Base-by-base conservation (phyloP, 1,139 yeast species). In the Taphrina sp. region DNA sequence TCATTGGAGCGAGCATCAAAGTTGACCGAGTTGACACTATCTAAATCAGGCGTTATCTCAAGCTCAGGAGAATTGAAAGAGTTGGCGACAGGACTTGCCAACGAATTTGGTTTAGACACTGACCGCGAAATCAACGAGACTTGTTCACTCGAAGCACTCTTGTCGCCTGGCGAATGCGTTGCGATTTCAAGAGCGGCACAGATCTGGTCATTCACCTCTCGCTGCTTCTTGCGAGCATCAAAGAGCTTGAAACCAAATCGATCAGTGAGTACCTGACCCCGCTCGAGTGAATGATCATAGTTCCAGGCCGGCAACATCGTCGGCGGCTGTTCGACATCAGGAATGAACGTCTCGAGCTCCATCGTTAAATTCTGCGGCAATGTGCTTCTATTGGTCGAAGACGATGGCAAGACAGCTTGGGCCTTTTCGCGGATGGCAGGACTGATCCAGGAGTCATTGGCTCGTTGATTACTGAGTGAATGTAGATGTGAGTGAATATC, bases 211-310 rank as follows among this genome's bases (percentile, higher is more conserved):
- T 36, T 31, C 7, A 24, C 34, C 10, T 14, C 42, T 5, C 52
- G 37, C 12, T 41, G 26, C 45, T 36, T 49, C 5, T 52, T 26
- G 14, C 54, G 29, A 19, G 29, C 53, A 52, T 63, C 65, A 55
- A 72, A 72, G 29, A 78, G 26, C 17, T 39, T 70, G 64, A 79
- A 79, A 0, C 83, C 83, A 64, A 74, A 78, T 58, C 76, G 69
- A 62, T 79, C 83, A 5, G 79, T 73, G 33, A 67, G 62, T 7
- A 39, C 29, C 16, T 14, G 44, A 12, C 41, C 29, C 12, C 23
- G 54, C n/a, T 43, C 47, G 4, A 31, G 14, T 17, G 56, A 59
- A 3, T 68, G 66, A 7, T 68, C 65, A 23, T 65, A 61, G 35
- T 63, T 65, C 67, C 69, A 66, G 14, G 66, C 58, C 22, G 63